Base-by-base conservation (phyloP, 2,329 filamentous ascomycete genomes). In the Claviceps sp. region DNA sequence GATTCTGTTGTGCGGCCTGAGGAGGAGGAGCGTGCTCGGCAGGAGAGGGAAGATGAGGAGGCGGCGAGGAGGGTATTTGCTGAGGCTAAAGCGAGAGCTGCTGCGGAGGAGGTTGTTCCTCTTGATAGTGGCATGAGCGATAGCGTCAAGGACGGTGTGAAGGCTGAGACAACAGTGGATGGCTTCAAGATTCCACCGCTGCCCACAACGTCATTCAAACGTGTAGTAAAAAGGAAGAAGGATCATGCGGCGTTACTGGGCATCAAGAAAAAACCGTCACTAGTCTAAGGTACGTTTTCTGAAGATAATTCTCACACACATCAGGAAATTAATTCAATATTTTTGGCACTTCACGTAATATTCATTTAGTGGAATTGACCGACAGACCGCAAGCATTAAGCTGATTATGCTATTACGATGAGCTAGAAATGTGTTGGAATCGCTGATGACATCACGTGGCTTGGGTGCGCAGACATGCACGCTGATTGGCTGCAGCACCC, bases 151-250 rank as follows among this genome's bases (percentile, higher is more conserved):
- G 37, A 39, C 1, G 19, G 34, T 17, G 41, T 54, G 38, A 50
- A 59, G 19, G 45, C 16, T 19, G 58, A 57, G 3, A 57, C 65
- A 8, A 65, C 70, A 39, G 60, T 60, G 2, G 30, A 22, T 39
- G 48, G 41, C 7, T 45, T 45, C 34, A 40, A 50, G 10, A 3
- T 30, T 39, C 62, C 64, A 1, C 55, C 57, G 8, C 17, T 55
- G 5, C 48, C 43, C 39, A 71, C 81, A 2, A 75, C 78, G 5
- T 81, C 80, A 0, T 94, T 91, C 62, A 85, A 86, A 66, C 76
- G 86, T 55, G 79, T 82, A 44, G 75, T 84, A 48, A 95, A 95
- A 71, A 85, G 88, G 70, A 97, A 95, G 72, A 95, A 93, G 68
- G 82, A 93, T 54, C 78, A 85, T 53, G 73, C 81, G 0, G 82